These are phyloP conservation scores for Sisymbrium irio DNA, from an alignment of 345 rosid species.

Conservation along the genomic window DNA sequence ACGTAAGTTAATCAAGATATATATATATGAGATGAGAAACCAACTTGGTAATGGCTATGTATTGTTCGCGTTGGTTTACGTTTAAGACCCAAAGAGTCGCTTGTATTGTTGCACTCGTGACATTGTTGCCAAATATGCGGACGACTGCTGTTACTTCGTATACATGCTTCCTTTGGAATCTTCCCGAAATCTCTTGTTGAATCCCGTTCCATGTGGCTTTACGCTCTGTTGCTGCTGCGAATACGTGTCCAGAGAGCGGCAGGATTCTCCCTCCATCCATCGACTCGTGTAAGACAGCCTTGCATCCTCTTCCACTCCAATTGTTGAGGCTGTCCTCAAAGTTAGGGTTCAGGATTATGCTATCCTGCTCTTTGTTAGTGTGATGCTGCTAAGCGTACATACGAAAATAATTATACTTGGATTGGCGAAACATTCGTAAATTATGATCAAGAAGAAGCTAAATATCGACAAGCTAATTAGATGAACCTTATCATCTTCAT, in stretches of 20 bases:
- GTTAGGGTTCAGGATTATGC: slow-evolving; percentile 65
- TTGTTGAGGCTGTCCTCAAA: slow-evolving; percentile 70
- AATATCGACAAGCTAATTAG: background rate
- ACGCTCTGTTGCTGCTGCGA: slow-evolving; percentile 71
- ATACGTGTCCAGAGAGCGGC: slow-evolving; percentile 57
- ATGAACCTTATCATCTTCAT: slow-evolving; percentile 23
- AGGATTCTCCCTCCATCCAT: slow-evolving; percentile 57
- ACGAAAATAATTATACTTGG: background rate
- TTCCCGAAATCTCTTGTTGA: slow-evolving; percentile 79
- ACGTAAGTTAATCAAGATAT: background rate
- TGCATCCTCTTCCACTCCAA: slow-evolving; percentile 87
- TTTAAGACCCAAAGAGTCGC: slow-evolving; percentile 81
- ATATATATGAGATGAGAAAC: slow-evolving; percentile 27
- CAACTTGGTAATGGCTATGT: slow-evolving; percentile 60
- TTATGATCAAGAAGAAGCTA: background rate
- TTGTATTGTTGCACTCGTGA: slow-evolving; percentile 50
- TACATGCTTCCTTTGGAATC: slow-evolving; percentile 60
- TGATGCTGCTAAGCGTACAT: slow-evolving; percentile 17
- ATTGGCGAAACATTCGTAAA: background rate
- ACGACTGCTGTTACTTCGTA: slow-evolving; percentile 65
- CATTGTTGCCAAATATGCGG: slow-evolving; percentile 59
- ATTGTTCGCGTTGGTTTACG: slow-evolving; percentile 69
- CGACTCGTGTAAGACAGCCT: slow-evolving; percentile 58
- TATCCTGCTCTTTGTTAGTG: slow-evolving; percentile 27
- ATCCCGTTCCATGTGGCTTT: slow-evolving; percentile 80